Conservation (phyloP, 1,284 basidiomycete species). For the Chalciporus piperatoides region DNA sequence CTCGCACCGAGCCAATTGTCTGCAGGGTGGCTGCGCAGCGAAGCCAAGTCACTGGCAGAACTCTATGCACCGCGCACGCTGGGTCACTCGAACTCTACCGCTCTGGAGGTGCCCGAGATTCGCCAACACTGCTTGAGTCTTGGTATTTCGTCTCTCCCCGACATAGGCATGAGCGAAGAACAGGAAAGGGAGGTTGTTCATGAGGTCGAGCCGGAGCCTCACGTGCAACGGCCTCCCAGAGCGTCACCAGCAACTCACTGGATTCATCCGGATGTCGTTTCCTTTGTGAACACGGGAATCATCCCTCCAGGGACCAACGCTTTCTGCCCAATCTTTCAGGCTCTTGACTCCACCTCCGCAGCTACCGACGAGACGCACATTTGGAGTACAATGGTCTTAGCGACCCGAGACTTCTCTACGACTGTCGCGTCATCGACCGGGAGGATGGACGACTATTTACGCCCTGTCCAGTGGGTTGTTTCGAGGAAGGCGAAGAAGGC, state of each 20-base stretch:
- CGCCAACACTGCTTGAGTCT: conserved; percentile 28
- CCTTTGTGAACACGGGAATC: conserved; percentile 28
- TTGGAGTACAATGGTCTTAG: conserved; percentile 26
- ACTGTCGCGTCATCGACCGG: conserved; percentile 1
- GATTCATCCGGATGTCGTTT: conserved; percentile 19
- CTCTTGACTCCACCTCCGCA: conserved; percentile 14
- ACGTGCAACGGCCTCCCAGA: conserved; percentile 35
- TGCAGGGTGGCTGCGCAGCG: conserved; percentile 37
- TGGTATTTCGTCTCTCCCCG: conserved; percentile 20
- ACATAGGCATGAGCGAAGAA: conserved; percentile 40
- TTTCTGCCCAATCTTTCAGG: conserved; percentile 16
- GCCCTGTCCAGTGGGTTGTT: conserved; percentile 44
- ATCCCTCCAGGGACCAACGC: conserved; percentile 2
- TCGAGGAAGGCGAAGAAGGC: conserved; percentile 17
- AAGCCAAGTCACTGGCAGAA: conserved; percentile 35
- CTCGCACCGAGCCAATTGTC: conserved; percentile 18
- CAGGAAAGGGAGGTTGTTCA: conserved; percentile 48
- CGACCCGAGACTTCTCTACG: conserved; percentile 32
- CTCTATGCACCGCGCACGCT: conserved; percentile 30
- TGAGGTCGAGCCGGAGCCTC: conserved; percentile 41
- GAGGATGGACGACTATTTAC: conserved; percentile 34
- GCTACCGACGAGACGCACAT: conserved; percentile 2
- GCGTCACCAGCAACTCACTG: conserved; percentile 23
- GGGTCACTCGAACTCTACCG: background rate
- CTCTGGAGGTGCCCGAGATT: conserved; percentile 23